These are phyloP conservation scores for Boletus patriciae DNA, from an alignment of 768 basidiomycete genomes.

Conservation along the genomic window DNA sequence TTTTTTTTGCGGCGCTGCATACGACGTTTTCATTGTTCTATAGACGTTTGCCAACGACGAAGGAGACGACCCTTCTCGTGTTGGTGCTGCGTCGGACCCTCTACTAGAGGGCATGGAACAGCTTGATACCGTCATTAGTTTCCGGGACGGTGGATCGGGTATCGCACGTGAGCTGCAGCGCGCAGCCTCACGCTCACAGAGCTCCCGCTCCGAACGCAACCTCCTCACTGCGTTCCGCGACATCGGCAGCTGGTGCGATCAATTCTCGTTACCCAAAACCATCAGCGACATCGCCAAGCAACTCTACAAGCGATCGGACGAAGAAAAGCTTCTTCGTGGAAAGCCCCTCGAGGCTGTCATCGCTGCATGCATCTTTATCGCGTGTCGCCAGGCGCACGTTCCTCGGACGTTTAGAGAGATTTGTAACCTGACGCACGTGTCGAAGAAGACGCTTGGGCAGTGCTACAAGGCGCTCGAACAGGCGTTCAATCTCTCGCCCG, in stretches of 20 bases:
- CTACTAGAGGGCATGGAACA: constrained; percentile 93
- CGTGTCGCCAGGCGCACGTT: constrained; percentile 93
- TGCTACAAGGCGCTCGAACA: constrained; percentile 88
- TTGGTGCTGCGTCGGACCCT: constrained; percentile 93
- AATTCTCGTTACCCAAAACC: constrained; percentile 89
- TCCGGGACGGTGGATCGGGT: constrained; percentile 92
- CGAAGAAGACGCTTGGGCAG: constrained; percentile 93
- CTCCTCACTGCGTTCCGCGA: constrained; percentile 87
- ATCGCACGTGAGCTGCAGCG: constrained; percentile 90
- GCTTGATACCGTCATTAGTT: constrained; percentile 92
- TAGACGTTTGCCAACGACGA: constrained; percentile 99
- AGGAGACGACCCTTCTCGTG: constrained; percentile 99
- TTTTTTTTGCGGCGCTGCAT: constrained; percentile 20
- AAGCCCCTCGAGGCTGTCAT: constrained; percentile 93
- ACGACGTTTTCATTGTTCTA: constrained; percentile 14
- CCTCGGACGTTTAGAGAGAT: constrained; percentile 96
- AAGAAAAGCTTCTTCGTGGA: constrained; percentile 88
- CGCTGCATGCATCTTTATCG: constrained; percentile 97
- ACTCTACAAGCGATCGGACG: constrained; percentile 94
- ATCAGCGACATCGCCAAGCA: constrained; percentile 97
- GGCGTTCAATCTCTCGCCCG: constrained; percentile 85
- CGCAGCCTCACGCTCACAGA: constrained; percentile 80
- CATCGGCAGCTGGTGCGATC: constrained; percentile 92
- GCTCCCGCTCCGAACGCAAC: constrained; percentile 79
- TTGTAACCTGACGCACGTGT: constrained; percentile 88